phyloP scores from a whole-genome alignment of 306 rosid genomes.

The Rosa multiflora region DNA sequence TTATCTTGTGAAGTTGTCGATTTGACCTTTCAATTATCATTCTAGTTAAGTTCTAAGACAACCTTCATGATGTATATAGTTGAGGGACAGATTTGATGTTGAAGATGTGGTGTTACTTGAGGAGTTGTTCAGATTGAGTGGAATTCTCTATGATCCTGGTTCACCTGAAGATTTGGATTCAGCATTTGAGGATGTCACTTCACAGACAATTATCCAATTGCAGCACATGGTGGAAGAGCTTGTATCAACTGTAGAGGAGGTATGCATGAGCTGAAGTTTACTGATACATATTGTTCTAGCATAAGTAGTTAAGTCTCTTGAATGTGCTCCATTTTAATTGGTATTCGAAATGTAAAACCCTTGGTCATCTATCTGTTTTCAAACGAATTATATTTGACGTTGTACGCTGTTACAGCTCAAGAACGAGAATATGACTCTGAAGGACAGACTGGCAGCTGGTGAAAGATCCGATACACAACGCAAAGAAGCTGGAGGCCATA shows the following conservation, averaged over 20 bases:
- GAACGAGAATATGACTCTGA: conserved; percentile 59
- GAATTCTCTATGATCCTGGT: conserved; percentile 57
- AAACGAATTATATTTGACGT: neutral
- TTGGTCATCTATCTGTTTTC: neutral
- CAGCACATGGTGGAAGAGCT: conserved; percentile 55
- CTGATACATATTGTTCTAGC: neutral
- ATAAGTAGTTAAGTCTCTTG: neutral
- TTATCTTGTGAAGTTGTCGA: conserved; percentile 13
- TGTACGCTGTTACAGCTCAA: conserved; percentile 51
- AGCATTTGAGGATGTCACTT: conserved; percentile 52
- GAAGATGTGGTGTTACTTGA: conserved; percentile 71
- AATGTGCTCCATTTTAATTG: neutral
- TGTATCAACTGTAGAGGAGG: conserved; percentile 46
- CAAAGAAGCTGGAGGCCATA: conserved; percentile 23
- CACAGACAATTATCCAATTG: conserved; percentile 47
- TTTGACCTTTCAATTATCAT: conserved; percentile 4
- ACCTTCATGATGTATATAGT: conserved; percentile 33
- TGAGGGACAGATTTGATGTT: conserved; percentile 46
- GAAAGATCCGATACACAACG: conserved; percentile 20
- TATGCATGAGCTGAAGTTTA: conserved; percentile 15
- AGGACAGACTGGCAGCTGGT: conserved; percentile 39
- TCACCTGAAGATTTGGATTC: conserved; percentile 52
- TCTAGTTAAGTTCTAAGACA: conserved; percentile 9
- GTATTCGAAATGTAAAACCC: neutral
- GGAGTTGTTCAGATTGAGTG: conserved; percentile 59